A percentile compares a stretch with the other conserved stretches of the same genome.
Conservation (phyloP, 1,284 basidiomycete genomes). For the Fomitiporia mediterranea region DNA sequence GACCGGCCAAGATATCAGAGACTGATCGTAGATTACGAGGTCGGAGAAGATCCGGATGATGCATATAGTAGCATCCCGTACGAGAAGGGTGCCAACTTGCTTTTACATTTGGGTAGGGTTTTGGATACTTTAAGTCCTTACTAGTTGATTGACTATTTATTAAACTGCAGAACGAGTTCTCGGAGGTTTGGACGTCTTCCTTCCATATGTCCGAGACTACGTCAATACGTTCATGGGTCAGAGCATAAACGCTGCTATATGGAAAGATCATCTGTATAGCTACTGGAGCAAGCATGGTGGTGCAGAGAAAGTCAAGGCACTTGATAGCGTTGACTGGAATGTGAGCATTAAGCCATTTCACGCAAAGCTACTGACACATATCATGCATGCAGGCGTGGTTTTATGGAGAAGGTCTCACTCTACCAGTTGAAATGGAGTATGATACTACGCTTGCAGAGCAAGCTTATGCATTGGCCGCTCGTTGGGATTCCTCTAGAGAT, state of each 20-base stretch:
- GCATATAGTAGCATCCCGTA: conserved; percentile 71
- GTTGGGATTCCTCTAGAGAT: conserved; percentile 72
- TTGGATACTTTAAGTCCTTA: neutral
- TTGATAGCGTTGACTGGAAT: conserved; percentile 78
- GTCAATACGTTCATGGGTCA: conserved; percentile 76
- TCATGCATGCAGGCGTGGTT: conserved; percentile 67
- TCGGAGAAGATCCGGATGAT: conserved; percentile 85
- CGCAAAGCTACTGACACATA: conserved; percentile 6
- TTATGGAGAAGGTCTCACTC: conserved; percentile 72
- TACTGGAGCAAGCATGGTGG: conserved; percentile 67
- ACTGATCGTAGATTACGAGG: conserved; percentile 79
- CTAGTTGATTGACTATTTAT: neutral
- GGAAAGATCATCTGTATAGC: conserved; percentile 81
- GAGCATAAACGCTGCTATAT: conserved; percentile 85
- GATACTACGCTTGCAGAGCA: conserved; percentile 75
- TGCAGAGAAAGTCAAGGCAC: conserved; percentile 58
- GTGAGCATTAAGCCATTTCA: conserved; percentile 35
- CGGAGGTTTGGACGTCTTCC: conserved; percentile 83
- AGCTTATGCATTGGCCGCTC: conserved; percentile 66
- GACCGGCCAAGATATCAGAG: conserved; percentile 74
- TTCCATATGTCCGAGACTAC: conserved; percentile 80
- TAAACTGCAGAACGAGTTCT: conserved; percentile 62
- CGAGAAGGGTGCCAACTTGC: conserved; percentile 73
- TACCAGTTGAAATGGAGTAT: conserved; percentile 82
- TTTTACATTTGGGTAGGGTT: conserved; percentile 45